Percentiles rank a stretch among this genome's conserved stretches.
Conservation (phyloP, 2,329 filamentous ascomycete species). For the Venturia aucupariae region DNA sequence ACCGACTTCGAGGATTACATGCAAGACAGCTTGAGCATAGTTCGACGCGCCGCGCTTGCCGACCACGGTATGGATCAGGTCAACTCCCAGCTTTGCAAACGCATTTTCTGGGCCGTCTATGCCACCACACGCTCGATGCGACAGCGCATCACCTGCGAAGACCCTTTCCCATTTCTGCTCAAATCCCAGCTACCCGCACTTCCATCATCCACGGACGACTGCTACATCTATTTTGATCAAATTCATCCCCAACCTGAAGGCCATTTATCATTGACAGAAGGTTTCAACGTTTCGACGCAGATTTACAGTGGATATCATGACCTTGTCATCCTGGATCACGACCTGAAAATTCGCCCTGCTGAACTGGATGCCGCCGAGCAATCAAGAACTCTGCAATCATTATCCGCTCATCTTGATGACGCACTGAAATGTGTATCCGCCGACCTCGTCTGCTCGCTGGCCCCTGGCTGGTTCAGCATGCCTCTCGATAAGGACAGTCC, state of each 20-base stretch:
- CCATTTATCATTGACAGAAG: slow-evolving; percentile 60
- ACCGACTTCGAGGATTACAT: slow-evolving; percentile 47
- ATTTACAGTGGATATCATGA: slow-evolving; percentile 45
- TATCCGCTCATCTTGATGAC: not conserved
- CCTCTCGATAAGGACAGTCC: slow-evolving; percentile 20
- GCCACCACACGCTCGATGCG: slow-evolving; percentile 52
- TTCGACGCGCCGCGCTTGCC: slow-evolving; percentile 32
- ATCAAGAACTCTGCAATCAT: not conserved
- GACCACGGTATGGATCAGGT: slow-evolving; percentile 51
- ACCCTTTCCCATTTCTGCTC: slow-evolving; percentile 50
- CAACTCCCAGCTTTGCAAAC: slow-evolving; percentile 45
- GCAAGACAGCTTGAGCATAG: slow-evolving; percentile 60
- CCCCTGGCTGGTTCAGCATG: slow-evolving; percentile 21
- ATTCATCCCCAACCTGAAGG: slow-evolving; percentile 61
- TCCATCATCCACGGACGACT: slow-evolving; percentile 75
- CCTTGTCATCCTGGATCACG: not conserved
- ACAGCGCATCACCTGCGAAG: slow-evolving; percentile 20
- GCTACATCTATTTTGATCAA: slow-evolving; percentile 63
- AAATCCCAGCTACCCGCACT: slow-evolving; percentile 52
- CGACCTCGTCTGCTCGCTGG: slow-evolving; percentile 21
- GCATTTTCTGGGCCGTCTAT: slow-evolving; percentile 64
- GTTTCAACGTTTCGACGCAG: slow-evolving; percentile 71
- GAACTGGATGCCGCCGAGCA: not conserved
- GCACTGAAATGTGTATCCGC: slow-evolving; percentile 18
- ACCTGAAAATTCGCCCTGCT: slow-evolving; percentile 46